Evolutionary conservation across 345 rosid genomes (phyloP), one percentile per base, ranked within the genome.

Genomic region (Litchi chinensis): DNA sequence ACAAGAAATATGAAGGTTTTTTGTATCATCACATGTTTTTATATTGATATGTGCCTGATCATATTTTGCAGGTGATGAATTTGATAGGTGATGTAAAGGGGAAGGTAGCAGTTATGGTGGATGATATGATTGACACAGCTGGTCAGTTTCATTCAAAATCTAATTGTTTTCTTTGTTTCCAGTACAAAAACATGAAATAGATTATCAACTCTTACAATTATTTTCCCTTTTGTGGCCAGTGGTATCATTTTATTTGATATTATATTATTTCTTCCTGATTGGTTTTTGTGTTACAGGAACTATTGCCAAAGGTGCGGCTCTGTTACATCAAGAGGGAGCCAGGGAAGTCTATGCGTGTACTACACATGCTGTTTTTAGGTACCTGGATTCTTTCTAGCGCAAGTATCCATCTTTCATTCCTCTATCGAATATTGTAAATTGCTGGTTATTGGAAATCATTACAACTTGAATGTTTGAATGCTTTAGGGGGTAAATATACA

Each of bases 41-140:
- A 19, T 7, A 3, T 5, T 19, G 19, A 15, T 40, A 76, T 24
- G 40, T 64, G 75, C 54, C 39, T n/a, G 41, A 54, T 76, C 57
- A 70, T 24, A 5, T 74, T 24, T 80, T 89, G 73, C 88, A 93
- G 99, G 98, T 95, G 73, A 93, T 95, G 98, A 95, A 95, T 83
- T 86, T 95, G 88, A 95, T 95, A 3, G 98, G 99, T 71, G 98
- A 92, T 86, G 99, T 93, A 39, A 94, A 86, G 86, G 99, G 99
- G 44, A 96, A 94, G 84, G 97, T 93, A 75, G 99, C 98, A 10
- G 95, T 96, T 65, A 90, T 96, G 97, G 97, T 94, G 79, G 98
- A 94, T 83, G 97, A 96, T 87, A 95, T 96, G 99, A 96, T 96
- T 79, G 98, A 96, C 80, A 94, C 99, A 44, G 99, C 98, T 7